A percentile compares a stretch with the other conserved stretches of the same genome.
Evolutionary conservation across 306 rosid species (phyloP).

Genomic region (Vicia faba): DNA sequence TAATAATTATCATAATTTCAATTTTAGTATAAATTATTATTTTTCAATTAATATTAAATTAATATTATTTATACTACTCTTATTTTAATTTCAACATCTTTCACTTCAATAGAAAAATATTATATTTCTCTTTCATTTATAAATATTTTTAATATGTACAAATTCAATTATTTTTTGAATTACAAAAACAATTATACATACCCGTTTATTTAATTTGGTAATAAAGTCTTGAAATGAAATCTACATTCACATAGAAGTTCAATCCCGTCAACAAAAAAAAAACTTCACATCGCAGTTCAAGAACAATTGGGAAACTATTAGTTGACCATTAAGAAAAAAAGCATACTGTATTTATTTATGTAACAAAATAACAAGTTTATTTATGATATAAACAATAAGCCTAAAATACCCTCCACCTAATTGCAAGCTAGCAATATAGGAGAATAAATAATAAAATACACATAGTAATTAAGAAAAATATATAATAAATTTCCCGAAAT

Average conservation of each 20-base stretch:
- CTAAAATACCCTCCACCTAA: slow-evolving; percentile 20
- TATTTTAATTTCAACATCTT: no score
- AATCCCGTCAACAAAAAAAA: no score
- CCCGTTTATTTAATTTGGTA: not conserved
- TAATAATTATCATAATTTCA: no score
- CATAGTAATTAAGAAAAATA: not conserved
- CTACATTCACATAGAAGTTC: not conserved
- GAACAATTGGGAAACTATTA: not conserved
- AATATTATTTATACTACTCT: no score
- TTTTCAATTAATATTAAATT: no score
- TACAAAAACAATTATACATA: no score
- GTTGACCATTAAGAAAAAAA: not conserved
- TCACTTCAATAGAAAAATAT: no score
- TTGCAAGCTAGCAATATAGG: not conserved
- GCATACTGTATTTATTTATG: slow-evolving; percentile 25
- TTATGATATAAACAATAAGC: slow-evolving; percentile 16
- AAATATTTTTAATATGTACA: no score
- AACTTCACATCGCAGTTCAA: not conserved
- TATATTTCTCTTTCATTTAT: no score
- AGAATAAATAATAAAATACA: not conserved
- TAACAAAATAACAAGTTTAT: slow-evolving; percentile 15
- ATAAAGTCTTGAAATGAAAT: no score
- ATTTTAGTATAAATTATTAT: no score
- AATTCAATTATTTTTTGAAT: no score
- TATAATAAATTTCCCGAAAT: slow-evolving; percentile 4